Evolutionary conservation across 2,329 filamentous ascomycete species (phyloP), one percentile per base, ranked within the genome.

Genomic region (Diaporthe helianthi): DNA sequence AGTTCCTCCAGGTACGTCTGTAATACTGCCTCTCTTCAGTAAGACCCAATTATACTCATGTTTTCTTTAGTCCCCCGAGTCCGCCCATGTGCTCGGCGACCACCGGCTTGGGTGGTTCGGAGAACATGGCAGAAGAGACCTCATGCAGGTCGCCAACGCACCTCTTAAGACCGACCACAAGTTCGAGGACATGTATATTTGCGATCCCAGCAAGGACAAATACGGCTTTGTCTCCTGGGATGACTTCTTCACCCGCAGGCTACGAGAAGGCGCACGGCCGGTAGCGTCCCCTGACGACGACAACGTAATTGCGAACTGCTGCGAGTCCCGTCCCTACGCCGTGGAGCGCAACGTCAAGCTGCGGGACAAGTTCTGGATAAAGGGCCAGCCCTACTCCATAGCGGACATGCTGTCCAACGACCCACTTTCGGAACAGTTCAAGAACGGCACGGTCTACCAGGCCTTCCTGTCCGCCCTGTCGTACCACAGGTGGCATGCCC

Each of bases 401-500:
- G 73, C 81, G 2, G 86, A 91, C 75, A 91, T 92, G 87, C 81
- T 93, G 3, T 84, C 81, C 0, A 79, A 87, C 73, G 87, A 91
- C 73, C 74, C 81, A 0, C 76, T 87, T 1, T 80, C 87, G 0
- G 73, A 80, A 9, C 74, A 86, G 1, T 93, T 92, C 72, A 84
- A 81, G 0, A 87, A 86, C 7, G 90, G 87, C 1, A 92, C 88
- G 0, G 81, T 93, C 33, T 93, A 92, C 77, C 90, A 93, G 75
- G 90, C 90, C 0, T 93, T 91, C 75, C 80, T 93, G 3, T 89
- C 85, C 9, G 87, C 89, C 0, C 79, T 91, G 65, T 89, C 86
- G 52, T 93, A 93, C 76, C 91, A 93, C 77, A 85, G 90, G 31
- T 93, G 91, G 91, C 90, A 93, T 78, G 78, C 87, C 0, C 91